Evolutionary conservation across 257 asterid genomes (phyloP), one percentile per base, ranked within the genome.

Genomic region (Solanum ossicruentum): DNA sequence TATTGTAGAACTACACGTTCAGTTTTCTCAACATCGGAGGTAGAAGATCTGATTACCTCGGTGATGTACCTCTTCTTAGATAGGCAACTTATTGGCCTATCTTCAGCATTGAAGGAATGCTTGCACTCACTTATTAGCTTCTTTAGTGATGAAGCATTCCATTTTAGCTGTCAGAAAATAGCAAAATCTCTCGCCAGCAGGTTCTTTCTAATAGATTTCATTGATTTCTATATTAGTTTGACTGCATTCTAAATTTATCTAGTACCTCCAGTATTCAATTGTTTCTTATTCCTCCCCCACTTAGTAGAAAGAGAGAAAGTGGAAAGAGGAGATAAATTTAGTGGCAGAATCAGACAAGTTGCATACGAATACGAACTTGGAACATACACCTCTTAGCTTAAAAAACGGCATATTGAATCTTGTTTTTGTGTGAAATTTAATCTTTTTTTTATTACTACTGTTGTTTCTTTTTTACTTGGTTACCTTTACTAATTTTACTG

Each of bases 101-200:
- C 91, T n/a, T 84, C 85, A 85, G 45, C 84, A 26, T 88, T 97
- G 90, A 82, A 85, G 39, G 93, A 93, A 85, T 91, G 93, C 87
- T 65, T 95, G 91, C 82, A 80, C 85, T 92, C 97, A 67, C 88
- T 90, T 56, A 57, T 92, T 52, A 88, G 85, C 85, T 94, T 83
- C 91, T 97, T 95, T 84, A 86, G 85, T 81, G 91, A 91, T 84
- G 93, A 93, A 65, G 94, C 93, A 83, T 95, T 98, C 97, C 88
- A 86, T 32, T 66, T 83, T 70, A 90, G 97, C 91, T 92, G 93
- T 84, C 85, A 90, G 85, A 90, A 84, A 84, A 86, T 93, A 43
- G 97, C 98, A 51, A 90, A 89, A 80, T 87, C 92, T 80, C 89
- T 95, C 84, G 89, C 95, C 77, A 77, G 82, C 93, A 97, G 99